Conservation (phyloP, 805 yeast genomes). For the Candida alai region DNA sequence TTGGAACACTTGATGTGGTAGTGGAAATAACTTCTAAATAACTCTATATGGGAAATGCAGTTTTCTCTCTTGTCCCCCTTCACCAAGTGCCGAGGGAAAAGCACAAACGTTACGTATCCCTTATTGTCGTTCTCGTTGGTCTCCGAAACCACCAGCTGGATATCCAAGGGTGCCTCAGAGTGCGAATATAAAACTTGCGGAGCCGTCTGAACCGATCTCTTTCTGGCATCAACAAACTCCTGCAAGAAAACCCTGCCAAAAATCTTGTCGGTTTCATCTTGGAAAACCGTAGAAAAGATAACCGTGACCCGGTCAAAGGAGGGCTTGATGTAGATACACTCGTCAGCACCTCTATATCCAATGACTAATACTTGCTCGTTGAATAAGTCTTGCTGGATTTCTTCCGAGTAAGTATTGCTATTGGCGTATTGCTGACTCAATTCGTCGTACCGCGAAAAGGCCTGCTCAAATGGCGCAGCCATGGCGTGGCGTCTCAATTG, state of each 20-base stretch:
- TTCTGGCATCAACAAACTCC: conserved; percentile 94
- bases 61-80: conserved; percentile 69
- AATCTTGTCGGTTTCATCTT: conserved; percentile 93
- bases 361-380: conserved; percentile 62
- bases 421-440: conserved; percentile 49
- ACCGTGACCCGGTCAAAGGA: conserved; percentile 96
- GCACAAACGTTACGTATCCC: conserved; percentile 61
- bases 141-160: conserved; percentile 28
- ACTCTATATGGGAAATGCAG: conserved; percentile 85
- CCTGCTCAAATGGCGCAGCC: conserved; percentile 90
- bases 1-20: conserved; percentile 98
- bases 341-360: conserved; percentile 83
- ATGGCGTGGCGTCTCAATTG: conserved; percentile 79
- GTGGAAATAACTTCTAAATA: conserved; percentile 95
- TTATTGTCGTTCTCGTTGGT: conserved; percentile 39
- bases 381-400: conserved; percentile 38
- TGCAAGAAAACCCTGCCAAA: conserved; percentile 87
- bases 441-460: conserved; percentile 74
- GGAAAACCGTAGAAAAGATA: conserved; percentile 88
- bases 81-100: conserved; percentile 76
- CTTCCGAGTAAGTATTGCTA: conserved; percentile 41
- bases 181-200: conserved; percentile 95
- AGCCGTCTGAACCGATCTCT: conserved; percentile 92
- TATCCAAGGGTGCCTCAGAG: conserved; percentile 88
- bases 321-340: conserved; percentile 85